Evolutionary conservation across 257 asterid species (phyloP).

Genomic region (Phtheirospermum japonicum): DNA sequence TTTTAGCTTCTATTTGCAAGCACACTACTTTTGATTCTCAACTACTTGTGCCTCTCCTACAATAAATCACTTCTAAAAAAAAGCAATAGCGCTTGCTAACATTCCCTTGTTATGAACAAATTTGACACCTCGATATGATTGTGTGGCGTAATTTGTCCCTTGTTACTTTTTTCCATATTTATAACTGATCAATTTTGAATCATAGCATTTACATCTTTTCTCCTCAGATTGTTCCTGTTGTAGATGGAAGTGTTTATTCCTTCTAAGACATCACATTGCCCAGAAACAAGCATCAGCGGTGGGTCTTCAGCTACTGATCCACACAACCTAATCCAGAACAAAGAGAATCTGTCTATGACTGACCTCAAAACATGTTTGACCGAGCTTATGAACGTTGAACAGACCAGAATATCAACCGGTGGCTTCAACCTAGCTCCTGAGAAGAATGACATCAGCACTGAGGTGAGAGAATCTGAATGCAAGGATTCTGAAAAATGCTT

Average conservation of each 20-base stretch:
- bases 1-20: too few species aligned
- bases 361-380: slow-evolving; percentile 50
- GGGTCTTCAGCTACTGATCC: slow-evolving; percentile 44
- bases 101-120: neutral
- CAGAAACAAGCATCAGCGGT: slow-evolving; percentile 38
- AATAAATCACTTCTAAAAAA: too few species aligned
- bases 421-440: slow-evolving; percentile 28
- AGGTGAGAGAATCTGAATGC: slow-evolving; percentile 33
- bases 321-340: slow-evolving; percentile 27
- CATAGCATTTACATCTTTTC: slow-evolving; percentile 13
- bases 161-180: neutral
- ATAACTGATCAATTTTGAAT: slow-evolving; percentile 2
- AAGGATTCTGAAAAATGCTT: slow-evolving; percentile 40
- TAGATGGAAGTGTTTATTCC: slow-evolving; percentile 60
- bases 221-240: slow-evolving; percentile 32
- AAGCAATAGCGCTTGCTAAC: too few species aligned
- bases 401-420: slow-evolving; percentile 30
- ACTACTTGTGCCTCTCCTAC: too few species aligned
- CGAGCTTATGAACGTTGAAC: slow-evolving; percentile 38
- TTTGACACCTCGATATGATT: neutral
- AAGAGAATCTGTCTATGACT: slow-evolving; percentile 37
- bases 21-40: too few species aligned
- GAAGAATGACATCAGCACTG: slow-evolving; percentile 25
- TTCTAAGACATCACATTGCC: slow-evolving; percentile 37
- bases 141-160: neutral